A percentile compares a stretch with the other conserved stretches of the same genome.
Conservation (phyloP, 2,329 filamentous ascomycete species). For the Aspergillus sp. region DNA sequence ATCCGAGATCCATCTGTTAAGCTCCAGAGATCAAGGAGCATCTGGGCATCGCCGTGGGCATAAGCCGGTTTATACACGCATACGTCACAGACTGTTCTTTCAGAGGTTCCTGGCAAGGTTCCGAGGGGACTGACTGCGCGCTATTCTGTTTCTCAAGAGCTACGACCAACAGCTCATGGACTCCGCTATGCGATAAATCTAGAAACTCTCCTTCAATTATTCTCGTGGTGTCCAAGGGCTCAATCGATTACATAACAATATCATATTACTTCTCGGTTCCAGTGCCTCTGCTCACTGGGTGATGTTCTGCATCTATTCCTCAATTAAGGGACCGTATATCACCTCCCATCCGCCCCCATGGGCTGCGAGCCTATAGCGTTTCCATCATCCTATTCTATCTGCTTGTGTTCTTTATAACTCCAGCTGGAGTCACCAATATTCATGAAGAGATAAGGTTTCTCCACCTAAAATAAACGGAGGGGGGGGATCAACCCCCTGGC, state of each 20-base stretch:
- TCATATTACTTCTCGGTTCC: slow-evolving; percentile 42
- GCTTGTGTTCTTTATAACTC: background rate
- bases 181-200: background rate
- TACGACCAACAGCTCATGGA: background rate
- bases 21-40: too few species aligned
- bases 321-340: too few species aligned
- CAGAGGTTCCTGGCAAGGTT: too few species aligned
- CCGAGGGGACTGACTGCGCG: too few species aligned
- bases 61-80: too few species aligned
- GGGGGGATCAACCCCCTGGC: slow-evolving; percentile 41
- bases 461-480: slow-evolving; percentile 51
- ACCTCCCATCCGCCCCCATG: slow-evolving; percentile 36
- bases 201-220: slow-evolving; percentile 46
- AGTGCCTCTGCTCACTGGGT: slow-evolving; percentile 20
- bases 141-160: background rate
- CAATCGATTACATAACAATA: too few species aligned
- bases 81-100: too few species aligned
- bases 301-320: too few species aligned
- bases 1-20: too few species aligned
- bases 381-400: background rate
- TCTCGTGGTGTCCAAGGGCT: slow-evolving; percentile 46
- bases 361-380: slow-evolving; percentile 2
- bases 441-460: slow-evolving; percentile 53
- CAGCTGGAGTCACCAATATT: slow-evolving; percentile 37
- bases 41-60: too few species aligned